A percentile compares a stretch with the other conserved stretches of the same genome.
phyloP scores from a whole-genome alignment of 441 rosid species.

The Heliophila coronopifolia region DNA sequence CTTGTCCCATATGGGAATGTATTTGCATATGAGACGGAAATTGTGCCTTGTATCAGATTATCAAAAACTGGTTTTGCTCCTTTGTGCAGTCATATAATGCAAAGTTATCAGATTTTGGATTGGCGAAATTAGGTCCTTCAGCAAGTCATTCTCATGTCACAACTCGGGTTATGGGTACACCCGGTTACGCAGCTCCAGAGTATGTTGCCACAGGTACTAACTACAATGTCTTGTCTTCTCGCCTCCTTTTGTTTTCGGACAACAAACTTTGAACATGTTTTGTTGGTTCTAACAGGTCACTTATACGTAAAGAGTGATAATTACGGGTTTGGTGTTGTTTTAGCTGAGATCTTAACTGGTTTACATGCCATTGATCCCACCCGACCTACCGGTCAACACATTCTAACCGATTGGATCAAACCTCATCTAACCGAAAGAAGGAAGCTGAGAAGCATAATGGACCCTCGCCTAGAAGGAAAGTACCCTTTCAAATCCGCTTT shows the following conservation, averaged over 20 bases:
- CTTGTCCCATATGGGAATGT: no score
- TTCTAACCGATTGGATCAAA: constrained; percentile 61
- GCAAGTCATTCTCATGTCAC: constrained; percentile 80
- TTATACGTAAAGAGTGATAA: constrained; percentile 82
- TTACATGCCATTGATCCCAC: constrained; percentile 53
- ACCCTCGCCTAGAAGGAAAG: constrained; percentile 54
- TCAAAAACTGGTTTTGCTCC: constrained; percentile 7
- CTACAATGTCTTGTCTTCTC: background rate
- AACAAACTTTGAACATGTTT: constrained; percentile 8
- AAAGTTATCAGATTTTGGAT: constrained; percentile 78
- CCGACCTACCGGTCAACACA: constrained; percentile 52
- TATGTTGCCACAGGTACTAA: constrained; percentile 75
- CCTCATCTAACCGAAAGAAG: constrained; percentile 51
- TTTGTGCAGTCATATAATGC: constrained; percentile 60
- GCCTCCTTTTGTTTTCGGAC: background rate
- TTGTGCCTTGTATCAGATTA: background rate
- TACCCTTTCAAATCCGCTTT: constrained; percentile 56
- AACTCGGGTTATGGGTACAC: constrained; percentile 77
- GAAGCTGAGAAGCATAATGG: constrained; percentile 56
- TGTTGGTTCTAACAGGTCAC: constrained; percentile 46
- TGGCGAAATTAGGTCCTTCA: constrained; percentile 86
- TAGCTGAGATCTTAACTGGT: constrained; percentile 70
- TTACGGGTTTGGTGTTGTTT: constrained; percentile 74
- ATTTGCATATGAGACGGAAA: no score
- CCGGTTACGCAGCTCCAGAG: constrained; percentile 88